Evolutionary conservation across 2,329 filamentous ascomycete species (phyloP).

Genomic region (Didymella keratinophila): DNA sequence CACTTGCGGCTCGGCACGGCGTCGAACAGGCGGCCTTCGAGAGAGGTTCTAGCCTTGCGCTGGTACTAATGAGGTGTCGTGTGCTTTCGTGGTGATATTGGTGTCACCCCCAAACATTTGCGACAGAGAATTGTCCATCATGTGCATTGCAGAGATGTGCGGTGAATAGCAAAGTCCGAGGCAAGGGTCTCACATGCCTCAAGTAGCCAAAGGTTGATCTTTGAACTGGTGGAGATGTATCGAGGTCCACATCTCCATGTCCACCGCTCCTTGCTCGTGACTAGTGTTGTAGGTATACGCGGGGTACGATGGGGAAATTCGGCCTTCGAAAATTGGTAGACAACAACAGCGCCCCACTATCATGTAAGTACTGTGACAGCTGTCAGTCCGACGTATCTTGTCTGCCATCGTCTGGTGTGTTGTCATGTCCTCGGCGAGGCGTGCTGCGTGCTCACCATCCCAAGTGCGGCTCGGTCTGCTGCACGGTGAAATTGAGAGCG

Average conservation of each 20-base stretch:
- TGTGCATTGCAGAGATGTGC: background rate
- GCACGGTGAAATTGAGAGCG: conserved; percentile 33
- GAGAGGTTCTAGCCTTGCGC: conserved; percentile 1
- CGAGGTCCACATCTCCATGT: conserved; percentile 4
- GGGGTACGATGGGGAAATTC: conserved; percentile 17
- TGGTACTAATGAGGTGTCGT: conserved; percentile 10
- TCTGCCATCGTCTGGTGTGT: conserved; percentile 9
- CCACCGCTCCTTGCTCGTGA: conserved; percentile 12
- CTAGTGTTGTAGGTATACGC: conserved; percentile 13
- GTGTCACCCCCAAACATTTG: background rate
- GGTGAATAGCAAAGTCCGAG: background rate
- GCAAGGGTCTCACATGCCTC: background rate
- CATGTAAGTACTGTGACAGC: conserved; percentile 21
- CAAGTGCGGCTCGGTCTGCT: conserved; percentile 31
- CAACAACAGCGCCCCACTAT: conserved; percentile 13
- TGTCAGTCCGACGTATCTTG: conserved; percentile 12
- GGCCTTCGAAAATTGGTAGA: background rate
- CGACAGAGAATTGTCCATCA: background rate
- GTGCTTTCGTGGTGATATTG: conserved; percentile 1
- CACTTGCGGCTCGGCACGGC: background rate
- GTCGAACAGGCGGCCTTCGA: conserved; percentile 6
- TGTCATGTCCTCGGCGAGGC: conserved; percentile 20
- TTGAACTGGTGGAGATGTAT: conserved; percentile 10
- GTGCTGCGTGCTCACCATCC: conserved; percentile 26
- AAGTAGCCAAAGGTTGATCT: background rate